Evolutionary conservation across 805 yeast species (phyloP), one percentile per base, ranked within the genome.

Genomic region (Myxozyma geophila): DNA sequence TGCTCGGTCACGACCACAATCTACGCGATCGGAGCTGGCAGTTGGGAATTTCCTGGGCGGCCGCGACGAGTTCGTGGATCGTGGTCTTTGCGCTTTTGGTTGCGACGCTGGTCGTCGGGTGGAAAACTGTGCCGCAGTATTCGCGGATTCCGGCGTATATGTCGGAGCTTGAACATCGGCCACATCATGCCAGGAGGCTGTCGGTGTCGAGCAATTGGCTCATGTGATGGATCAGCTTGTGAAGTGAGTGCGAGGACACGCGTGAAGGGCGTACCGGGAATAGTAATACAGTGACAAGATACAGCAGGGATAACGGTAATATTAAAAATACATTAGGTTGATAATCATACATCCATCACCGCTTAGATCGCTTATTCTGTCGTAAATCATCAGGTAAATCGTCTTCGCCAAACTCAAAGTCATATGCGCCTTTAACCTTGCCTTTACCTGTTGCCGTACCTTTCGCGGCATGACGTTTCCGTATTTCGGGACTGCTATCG

Each of bases 11-110:
- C 33, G 64, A 64, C 46, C 33, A 35, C n/a, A 49, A 61, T 41
- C 54, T 58, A 41, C 46, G 40, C 21, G 53, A 50, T 12, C 56
- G 43, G 12, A 37, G 35, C 28, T 64, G 67, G 67, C 50, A 43
- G 19, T 21, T 64, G 1, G 67, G 67, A 6, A 12, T 36, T 13
- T 60, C 67, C 12, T 64, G 67, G 67, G 60, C 40, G 10, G 57
- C 58, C 19, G 66, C 60, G 4, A 48, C 54, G 1, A 53, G 10
- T 0, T 54, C 67, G 21, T 47, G 53, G 50, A 48, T 61, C 47
- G 40, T 61, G 36, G 56, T 40, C 23, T 44, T 64, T 28, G 35
- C 10, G 15, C 10, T 49, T 35, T 33, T 60, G 13, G 46, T 64
- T 37, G 28, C 52, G 35, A 64, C 67, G 8, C 15, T 64, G 36